Percentiles rank a stretch among this genome's conserved stretches.
Conservation (phyloP, 1,284 basidiomycete genomes). For the Phylloporus gajari region DNA sequence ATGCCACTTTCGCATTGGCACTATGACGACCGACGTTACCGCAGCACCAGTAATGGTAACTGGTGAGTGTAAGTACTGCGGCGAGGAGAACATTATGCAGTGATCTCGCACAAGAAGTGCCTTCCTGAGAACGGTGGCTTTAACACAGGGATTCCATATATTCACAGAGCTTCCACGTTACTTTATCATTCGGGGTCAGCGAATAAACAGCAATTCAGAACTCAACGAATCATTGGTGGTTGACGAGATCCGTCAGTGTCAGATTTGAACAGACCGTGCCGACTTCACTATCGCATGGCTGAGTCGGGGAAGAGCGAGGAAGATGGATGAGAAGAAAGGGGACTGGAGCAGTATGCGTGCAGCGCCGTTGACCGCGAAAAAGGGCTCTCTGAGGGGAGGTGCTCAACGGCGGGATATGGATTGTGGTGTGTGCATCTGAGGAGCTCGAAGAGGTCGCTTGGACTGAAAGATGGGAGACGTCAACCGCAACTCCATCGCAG, state of each 20-base stretch:
- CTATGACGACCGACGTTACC: background rate
- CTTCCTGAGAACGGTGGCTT: too few species aligned
- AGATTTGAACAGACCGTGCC: slow-evolving; percentile 37
- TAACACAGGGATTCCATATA: too few species aligned
- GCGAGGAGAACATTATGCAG: background rate
- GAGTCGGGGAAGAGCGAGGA: slow-evolving; percentile 52
- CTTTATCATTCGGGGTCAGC: background rate
- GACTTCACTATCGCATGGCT: slow-evolving; percentile 1
- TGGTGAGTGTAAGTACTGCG: background rate
- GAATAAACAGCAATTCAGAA: slow-evolving; percentile 47
- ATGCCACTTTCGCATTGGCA: background rate
- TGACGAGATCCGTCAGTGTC: slow-evolving; percentile 27
- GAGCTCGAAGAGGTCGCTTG: background rate
- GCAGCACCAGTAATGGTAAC: background rate
- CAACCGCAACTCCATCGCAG: too few species aligned
- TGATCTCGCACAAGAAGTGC: background rate
- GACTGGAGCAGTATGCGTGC: slow-evolving; percentile 75
- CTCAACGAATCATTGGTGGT: slow-evolving; percentile 68
- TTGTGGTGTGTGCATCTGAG: background rate
- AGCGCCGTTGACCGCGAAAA: slow-evolving; percentile 77
- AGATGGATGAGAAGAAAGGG: slow-evolving; percentile 84
- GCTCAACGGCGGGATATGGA: slow-evolving; percentile 64
- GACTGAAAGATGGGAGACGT: too few species aligned
- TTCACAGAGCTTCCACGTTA: background rate
- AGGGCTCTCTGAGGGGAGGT: slow-evolving; percentile 80